phyloP scores from a whole-genome alignment of 768 basidiomycete species.

The Russula dissimulans region DNA sequence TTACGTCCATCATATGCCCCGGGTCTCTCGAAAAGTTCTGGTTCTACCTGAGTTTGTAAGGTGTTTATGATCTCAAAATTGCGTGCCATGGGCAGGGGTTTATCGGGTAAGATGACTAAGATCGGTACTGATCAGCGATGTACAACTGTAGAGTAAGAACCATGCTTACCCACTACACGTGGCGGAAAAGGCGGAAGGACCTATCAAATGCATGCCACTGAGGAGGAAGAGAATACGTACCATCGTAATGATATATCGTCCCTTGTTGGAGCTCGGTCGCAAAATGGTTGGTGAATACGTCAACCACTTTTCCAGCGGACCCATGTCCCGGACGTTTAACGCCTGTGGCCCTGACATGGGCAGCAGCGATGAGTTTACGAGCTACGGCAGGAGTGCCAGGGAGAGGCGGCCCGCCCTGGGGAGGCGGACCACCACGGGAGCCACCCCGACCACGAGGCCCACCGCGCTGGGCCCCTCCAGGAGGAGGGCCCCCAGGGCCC shows the following conservation, averaged over 20 bases:
- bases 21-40: conserved; percentile 61
- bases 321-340: conserved; percentile 63
- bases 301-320: conserved; percentile 38
- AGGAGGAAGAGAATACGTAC: conserved; percentile 32
- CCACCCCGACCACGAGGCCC: conserved; percentile 29
- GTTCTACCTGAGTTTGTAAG: conserved; percentile 49
- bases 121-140: background rate
- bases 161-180: conserved; percentile 34
- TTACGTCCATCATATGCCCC: conserved; percentile 76
- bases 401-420: conserved; percentile 19
- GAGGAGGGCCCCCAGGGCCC: conserved; percentile 20
- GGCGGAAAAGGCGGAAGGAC: background rate
- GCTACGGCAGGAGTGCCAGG: conserved; percentile 17
- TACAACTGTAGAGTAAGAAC: background rate
- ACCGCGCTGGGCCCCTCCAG: conserved; percentile 24
- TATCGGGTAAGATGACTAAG: conserved; percentile 60
- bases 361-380: conserved; percentile 26
- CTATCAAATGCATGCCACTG: background rate
- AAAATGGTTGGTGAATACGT: conserved; percentile 54
- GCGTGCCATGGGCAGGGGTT: conserved; percentile 51
- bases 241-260: conserved; percentile 72
- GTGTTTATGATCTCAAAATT: conserved; percentile 63
- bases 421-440: conserved; percentile 23
- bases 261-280: conserved; percentile 47
- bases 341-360: conserved; percentile 46